These are phyloP conservation scores for Rhodotorula sp. DNA, from an alignment of 1,284 basidiomycete species.

Conservation along the genomic window DNA sequence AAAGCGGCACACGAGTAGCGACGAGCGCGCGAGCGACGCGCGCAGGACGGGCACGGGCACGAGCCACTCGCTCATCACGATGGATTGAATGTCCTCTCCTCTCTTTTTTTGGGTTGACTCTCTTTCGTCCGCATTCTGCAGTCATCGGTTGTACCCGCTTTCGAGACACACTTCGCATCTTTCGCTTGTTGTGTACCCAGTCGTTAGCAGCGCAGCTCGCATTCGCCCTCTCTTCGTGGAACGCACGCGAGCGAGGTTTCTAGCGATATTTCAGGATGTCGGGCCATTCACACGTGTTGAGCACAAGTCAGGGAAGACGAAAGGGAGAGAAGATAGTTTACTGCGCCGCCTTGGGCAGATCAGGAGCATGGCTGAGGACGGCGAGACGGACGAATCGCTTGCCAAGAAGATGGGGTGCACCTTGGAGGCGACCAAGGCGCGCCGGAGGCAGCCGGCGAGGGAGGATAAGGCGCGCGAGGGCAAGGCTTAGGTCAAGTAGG, in stretches of 20 bases:
- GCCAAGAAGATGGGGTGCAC: too few relatives aligned
- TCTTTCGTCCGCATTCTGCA: background rate
- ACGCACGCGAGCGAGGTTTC: too few relatives aligned
- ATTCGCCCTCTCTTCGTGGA: background rate
- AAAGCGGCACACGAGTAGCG: conserved; percentile 7
- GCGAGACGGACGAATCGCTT: too few relatives aligned
- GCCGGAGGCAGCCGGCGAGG: too few relatives aligned
- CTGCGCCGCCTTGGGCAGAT: background rate
- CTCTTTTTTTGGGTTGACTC: background rate
- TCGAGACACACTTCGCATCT: background rate
- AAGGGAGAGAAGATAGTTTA: background rate
- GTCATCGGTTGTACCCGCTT: background rate
- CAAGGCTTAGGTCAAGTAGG: too few relatives aligned
- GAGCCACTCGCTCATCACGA: conserved; percentile 15
- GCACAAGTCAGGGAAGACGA: background rate
- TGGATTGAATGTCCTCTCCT: conserved; percentile 2
- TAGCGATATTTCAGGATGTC: too few relatives aligned
- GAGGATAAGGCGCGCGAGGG: too few relatives aligned
- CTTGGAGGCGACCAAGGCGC: too few relatives aligned
- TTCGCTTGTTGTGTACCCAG: background rate
- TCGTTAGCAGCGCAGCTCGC: background rate
- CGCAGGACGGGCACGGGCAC: conserved; percentile 9
- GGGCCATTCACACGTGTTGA: background rate
- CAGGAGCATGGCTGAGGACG: too few relatives aligned
- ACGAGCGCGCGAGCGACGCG: conserved; percentile 20